Evolutionary conservation across 202 grass and related monocot species (phyloP).

Genomic region (Bolboschoenoplectus hybrid): DNA sequence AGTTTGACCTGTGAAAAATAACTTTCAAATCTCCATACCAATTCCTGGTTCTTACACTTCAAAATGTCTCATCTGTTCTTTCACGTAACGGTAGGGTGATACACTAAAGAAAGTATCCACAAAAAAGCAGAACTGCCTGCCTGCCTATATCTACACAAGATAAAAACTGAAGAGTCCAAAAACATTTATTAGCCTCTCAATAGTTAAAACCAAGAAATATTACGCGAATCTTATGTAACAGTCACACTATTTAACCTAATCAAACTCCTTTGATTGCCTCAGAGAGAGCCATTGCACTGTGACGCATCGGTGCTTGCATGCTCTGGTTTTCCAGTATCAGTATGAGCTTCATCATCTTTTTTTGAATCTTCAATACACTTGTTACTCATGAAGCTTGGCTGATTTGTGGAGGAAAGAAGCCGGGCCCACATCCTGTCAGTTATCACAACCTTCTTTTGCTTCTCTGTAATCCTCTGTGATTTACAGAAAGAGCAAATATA

Average conservation of each 20-base stretch:
- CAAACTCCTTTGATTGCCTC: slow-evolving; percentile 4
- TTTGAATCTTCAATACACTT: slow-evolving; percentile 76
- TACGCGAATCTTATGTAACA: background rate
- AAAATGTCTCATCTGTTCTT: background rate
- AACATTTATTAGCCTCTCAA: slow-evolving; percentile 5
- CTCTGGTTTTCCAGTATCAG: background rate
- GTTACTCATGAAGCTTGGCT: slow-evolving; percentile 85
- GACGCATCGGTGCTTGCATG: background rate
- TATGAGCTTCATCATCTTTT: slow-evolving; percentile 49
- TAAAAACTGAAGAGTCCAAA: background rate
- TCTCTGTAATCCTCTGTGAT: slow-evolving; percentile 83
- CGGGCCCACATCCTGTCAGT: slow-evolving; percentile 99
- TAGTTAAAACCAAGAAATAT: slow-evolving; percentile 24
- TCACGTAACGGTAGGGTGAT: background rate
- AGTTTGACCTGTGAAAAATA: background rate
- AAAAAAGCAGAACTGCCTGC: background rate
- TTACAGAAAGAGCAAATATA: background rate
- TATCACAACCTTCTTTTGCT: slow-evolving; percentile 98
- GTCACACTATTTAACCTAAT: slow-evolving; percentile 2
- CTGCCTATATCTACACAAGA: slow-evolving; percentile 31
- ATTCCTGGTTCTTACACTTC: background rate
- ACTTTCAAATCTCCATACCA: background rate
- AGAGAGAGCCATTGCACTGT: slow-evolving; percentile 13
- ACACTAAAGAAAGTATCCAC: slow-evolving; percentile 2
- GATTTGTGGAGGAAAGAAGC: slow-evolving; percentile 93